These are phyloP conservation scores for Coemansia sp. DNA, from an alignment of 192 early-diverging fungal species.

Conservation along the genomic window DNA sequence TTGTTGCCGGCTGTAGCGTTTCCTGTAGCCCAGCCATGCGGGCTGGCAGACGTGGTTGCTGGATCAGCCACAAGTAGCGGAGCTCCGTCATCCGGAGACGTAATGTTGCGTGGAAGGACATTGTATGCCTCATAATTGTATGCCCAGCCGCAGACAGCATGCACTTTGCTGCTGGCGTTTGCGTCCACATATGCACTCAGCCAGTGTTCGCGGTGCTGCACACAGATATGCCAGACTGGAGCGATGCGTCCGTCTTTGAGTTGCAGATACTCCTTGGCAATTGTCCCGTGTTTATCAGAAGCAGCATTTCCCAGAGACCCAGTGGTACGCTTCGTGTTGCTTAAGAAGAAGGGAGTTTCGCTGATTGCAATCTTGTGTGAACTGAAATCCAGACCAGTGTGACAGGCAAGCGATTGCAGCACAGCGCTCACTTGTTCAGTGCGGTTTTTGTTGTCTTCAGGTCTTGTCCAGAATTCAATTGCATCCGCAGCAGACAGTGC, in stretches of 20 bases:
- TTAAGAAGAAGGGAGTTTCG: background rate
- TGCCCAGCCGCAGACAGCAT: slow-evolving; percentile 85
- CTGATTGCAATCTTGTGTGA: background rate
- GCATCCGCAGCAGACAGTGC: background rate
- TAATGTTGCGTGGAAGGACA: slow-evolving; percentile 76
- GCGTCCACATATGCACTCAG: slow-evolving; percentile 71
- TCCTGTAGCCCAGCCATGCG: slow-evolving; percentile 57
- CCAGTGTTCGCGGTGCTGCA: slow-evolving; percentile 82
- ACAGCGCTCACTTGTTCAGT: background rate
- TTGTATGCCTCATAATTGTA: slow-evolving; percentile 67
- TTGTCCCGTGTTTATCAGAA: slow-evolving; percentile 57
- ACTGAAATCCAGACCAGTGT: background rate
- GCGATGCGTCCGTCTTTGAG: slow-evolving; percentile 58
- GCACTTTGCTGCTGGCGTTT: slow-evolving; percentile 56
- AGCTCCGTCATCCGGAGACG: slow-evolving; percentile 75
- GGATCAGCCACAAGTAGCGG: slow-evolving; percentile 60
- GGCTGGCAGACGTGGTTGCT: slow-evolving; percentile 75
- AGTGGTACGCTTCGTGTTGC: no score
- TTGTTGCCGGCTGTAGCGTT: slow-evolving; percentile 88
- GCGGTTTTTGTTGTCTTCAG: background rate
- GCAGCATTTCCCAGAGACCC: slow-evolving; percentile 21
- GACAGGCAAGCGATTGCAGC: slow-evolving; percentile 9
- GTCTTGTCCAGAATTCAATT: background rate
- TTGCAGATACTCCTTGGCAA: slow-evolving; percentile 66
- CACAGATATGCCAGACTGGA: slow-evolving; percentile 80